phyloP scores from a whole-genome alignment of 2,329 filamentous ascomycete genomes.

The Cladophialophora carrionii region DNA sequence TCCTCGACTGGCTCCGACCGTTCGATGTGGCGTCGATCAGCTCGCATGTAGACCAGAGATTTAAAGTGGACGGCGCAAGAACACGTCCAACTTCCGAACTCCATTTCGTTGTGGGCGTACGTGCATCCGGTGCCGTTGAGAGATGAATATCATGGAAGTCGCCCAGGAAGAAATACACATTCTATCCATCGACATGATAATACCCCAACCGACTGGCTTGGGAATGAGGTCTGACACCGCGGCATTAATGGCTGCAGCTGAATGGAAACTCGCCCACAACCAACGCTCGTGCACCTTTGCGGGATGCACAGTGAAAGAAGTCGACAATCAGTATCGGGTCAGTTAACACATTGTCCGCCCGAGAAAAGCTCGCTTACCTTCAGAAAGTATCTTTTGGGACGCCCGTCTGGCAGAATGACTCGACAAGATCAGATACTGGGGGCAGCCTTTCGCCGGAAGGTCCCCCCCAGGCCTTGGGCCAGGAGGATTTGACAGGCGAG shows the following conservation, averaged over 20 bases:
- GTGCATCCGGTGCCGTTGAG: slow-evolving; percentile 13
- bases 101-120: slow-evolving; percentile 25
- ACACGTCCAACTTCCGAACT: slow-evolving; percentile 37
- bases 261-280: slow-evolving; percentile 23
- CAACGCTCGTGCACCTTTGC: slow-evolving; percentile 19
- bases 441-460: too few relatives aligned
- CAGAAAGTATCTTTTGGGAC: slow-evolving; percentile 38
- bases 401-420: slow-evolving; percentile 35
- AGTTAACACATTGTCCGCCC: neutral
- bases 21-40: slow-evolving; percentile 37
- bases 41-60: slow-evolving; percentile 27
- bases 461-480: too few relatives aligned
- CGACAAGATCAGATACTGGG: too few relatives aligned
- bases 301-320: slow-evolving; percentile 9
- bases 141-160: slow-evolving; percentile 24
- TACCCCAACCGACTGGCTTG: slow-evolving; percentile 16
- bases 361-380: slow-evolving; percentile 28
- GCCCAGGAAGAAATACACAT: slow-evolving; percentile 23
- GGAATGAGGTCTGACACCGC: slow-evolving; percentile 15
- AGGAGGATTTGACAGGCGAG: too few relatives aligned
- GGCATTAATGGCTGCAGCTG: slow-evolving; percentile 21
- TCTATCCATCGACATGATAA: slow-evolving; percentile 15
- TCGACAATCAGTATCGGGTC: neutral
- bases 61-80: slow-evolving; percentile 37
- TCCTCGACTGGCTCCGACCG: slow-evolving; percentile 38